Base-by-base conservation (phyloP, 768 basidiomycete genomes). In the Lepiota brunneoincarnata region DNA sequence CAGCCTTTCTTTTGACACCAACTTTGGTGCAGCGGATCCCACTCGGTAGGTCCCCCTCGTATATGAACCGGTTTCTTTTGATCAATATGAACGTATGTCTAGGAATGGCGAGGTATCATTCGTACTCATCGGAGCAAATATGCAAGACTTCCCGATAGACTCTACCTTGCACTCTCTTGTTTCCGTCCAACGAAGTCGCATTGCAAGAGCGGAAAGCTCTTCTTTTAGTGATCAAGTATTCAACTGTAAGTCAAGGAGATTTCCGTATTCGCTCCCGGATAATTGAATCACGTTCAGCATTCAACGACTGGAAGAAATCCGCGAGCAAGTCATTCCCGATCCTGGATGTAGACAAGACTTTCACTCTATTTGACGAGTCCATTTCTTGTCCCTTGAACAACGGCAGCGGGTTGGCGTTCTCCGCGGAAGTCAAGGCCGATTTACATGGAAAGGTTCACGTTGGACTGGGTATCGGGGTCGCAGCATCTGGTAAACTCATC, bases 261-360 rank as follows among this genome's bases (percentile, higher is more conserved):
- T 6, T 51, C 31, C 15, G 17, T 18, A 11, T 11, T 4, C 15
- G 10, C 61, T 59, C 47, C 61, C 60, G 37, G 41, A 31, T 21
- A 56, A 61, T 26, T 31, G 17, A 18, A n/a, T 10, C 12, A 54
- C 62, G 4, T 4, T 9, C 20, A 46, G 45, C 45, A 11, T 46
- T 28, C 28, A 46, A 46, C 34, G n/a, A 43, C 35, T 35, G 65
- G 72, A 21, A 66, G 72, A 54, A 61, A 59, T 12, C 67, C 20
- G 45, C 61, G 24, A 59, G 57, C 24, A 59, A 63, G 53, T 54
- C 49, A 20, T 54, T 67, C 28, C 58, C 59, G 10, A 62, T 63
- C 17, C 17, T 66, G 6, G 55, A 61, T 38, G 26, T 66, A 20
- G 55, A 64, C 59, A 58, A 64, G 45, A 48, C 49, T 20, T 59